phyloP scores from a whole-genome alignment of 1,139 yeast genomes.

The Diutina rugosa region DNA sequence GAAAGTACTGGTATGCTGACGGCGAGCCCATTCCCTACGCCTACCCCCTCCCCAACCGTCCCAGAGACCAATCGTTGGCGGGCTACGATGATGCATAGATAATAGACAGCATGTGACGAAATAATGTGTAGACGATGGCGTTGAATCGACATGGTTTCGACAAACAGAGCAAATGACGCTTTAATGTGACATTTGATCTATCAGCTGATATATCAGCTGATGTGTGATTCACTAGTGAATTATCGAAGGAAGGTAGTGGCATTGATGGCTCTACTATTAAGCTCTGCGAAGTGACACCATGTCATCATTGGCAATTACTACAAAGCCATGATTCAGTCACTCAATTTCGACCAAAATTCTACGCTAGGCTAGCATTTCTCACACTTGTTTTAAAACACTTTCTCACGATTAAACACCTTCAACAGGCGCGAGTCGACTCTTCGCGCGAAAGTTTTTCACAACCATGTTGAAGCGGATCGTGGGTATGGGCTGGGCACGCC shows the following conservation, averaged over 20 bases:
- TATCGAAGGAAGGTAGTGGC: background rate
- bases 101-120: background rate
- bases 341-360: too few species aligned
- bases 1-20: slow-evolving; percentile 54
- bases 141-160: too few species aligned
- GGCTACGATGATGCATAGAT: slow-evolving; percentile 42
- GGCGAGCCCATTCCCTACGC: slow-evolving; percentile 55
- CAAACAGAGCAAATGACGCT: too few species aligned
- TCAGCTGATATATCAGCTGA: background rate
- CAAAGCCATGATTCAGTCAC: too few species aligned
- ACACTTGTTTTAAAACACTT: too few species aligned
- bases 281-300: too few species aligned
- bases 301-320: too few species aligned
- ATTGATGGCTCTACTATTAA: too few species aligned
- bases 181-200: too few species aligned
- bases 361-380: too few species aligned
- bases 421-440: background rate
- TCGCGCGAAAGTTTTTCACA: background rate
- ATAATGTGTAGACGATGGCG: background rate
- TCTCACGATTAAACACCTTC: background rate
- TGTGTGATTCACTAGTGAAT: background rate
- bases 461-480: background rate
- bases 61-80: slow-evolving; percentile 33
- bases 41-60: slow-evolving; percentile 55
- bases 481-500: background rate